Conservation (phyloP, 139 green algal genomes). For the Zygnema cylindricum region DNA sequence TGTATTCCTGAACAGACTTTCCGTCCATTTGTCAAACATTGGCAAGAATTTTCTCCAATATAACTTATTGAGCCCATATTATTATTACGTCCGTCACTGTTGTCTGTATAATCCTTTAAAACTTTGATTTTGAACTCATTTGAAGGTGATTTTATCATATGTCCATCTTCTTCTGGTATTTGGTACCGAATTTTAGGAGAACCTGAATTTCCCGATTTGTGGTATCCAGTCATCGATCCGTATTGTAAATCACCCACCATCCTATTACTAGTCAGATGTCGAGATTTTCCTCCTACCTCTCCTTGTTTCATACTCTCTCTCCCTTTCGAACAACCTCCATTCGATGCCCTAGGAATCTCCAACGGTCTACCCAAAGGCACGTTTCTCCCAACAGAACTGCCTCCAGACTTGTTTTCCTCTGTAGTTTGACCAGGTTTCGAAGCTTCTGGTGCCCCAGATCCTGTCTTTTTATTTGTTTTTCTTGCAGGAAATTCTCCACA, state of each 20-base stretch:
- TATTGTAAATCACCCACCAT: not conserved
- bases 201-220: not conserved
- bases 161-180: too few species aligned
- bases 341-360: too few species aligned
- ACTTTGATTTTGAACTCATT: too few species aligned
- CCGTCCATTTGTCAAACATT: not conserved
- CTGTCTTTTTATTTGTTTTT: not conserved
- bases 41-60: not conserved
- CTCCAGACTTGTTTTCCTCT: not conserved
- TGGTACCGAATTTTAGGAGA: not conserved
- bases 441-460: not conserved
- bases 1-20: too few species aligned
- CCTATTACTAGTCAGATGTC: not conserved
- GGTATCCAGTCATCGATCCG: not conserved
- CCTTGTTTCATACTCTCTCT: not conserved
- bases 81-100: not conserved
- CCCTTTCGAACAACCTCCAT: too few species aligned
- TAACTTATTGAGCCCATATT: not conserved
- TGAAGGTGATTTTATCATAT: too few species aligned
- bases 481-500: slow-evolving; percentile 43
- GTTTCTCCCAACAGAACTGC: not conserved
- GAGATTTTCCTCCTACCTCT: not conserved
- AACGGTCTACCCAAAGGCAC: not conserved
- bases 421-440: not conserved
- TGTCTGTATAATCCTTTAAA: too few species aligned